These are phyloP conservation scores for Macrophomina pseudophaseolina DNA, from an alignment of 2,329 filamentous ascomycete genomes.

Conservation along the genomic window DNA sequence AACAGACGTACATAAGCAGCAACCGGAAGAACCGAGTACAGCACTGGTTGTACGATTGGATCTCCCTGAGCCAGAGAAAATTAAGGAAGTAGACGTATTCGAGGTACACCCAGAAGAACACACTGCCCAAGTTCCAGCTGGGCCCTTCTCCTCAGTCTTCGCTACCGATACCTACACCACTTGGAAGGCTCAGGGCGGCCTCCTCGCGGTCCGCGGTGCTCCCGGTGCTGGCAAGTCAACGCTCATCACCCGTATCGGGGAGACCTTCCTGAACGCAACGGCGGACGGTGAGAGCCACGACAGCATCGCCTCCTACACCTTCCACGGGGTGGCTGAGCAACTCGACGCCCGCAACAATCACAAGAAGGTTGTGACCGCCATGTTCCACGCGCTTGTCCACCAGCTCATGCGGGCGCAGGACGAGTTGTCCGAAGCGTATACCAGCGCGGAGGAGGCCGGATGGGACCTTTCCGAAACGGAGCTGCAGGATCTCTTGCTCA, in stretches of 20 bases:
- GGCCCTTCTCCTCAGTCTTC: neutral
- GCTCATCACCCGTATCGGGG: neutral
- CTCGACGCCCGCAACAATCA: neutral
- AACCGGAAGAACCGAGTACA: too few relatives aligned
- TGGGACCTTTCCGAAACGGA: conserved; percentile 8
- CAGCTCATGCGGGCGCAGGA: neutral
- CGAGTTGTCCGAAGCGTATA: neutral
- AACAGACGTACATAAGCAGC: too few relatives aligned
- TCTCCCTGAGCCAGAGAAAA: too few relatives aligned
- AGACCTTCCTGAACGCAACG: neutral
- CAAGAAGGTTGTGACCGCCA: neutral
- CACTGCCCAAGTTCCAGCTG: neutral
- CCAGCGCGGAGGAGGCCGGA: neutral
- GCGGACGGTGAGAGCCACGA: neutral
- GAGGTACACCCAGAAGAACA: neutral
- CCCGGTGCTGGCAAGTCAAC: neutral
- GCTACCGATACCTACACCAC: neutral
- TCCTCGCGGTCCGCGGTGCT: neutral
- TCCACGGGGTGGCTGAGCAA: neutral
- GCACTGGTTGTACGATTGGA: too few relatives aligned
- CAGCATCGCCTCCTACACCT: conserved; percentile 1
- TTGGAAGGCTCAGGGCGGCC: neutral
- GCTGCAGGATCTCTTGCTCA: conserved; percentile 15
- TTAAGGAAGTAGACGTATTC: too few relatives aligned
- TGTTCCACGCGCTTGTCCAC: neutral